Conservation (phyloP, 116 monocot species). For the Trichopus zeylanicus region DNA sequence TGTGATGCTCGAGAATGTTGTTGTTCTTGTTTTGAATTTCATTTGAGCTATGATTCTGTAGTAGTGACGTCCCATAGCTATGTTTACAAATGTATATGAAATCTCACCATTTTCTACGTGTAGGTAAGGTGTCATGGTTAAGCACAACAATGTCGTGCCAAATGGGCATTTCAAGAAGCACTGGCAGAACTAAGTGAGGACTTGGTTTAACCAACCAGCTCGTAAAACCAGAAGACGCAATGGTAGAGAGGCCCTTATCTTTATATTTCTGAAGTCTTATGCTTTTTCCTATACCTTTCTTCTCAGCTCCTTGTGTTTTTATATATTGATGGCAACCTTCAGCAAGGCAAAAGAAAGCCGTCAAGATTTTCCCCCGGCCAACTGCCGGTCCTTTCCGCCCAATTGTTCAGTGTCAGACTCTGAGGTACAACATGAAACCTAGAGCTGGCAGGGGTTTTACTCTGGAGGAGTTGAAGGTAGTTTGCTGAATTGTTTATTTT, state of each 20-base stretch:
- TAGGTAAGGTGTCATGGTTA: constrained; percentile 12
- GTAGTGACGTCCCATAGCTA: no score
- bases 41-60: no score
- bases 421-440: constrained; percentile 42
- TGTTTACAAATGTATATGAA: no score
- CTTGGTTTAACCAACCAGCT: constrained; percentile 46
- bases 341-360: constrained; percentile 38
- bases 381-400: constrained; percentile 30
- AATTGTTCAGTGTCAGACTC: constrained; percentile 34
- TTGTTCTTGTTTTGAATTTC: no score
- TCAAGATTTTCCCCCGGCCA: constrained; percentile 36
- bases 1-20: no score
- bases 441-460: constrained; percentile 31
- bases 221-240: constrained; percentile 32
- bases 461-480: constrained; percentile 35
- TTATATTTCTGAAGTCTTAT: neutral
- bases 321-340: neutral
- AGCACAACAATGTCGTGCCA: constrained; percentile 28
- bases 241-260: constrained; percentile 3
- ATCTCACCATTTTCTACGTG: no score
- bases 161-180: constrained; percentile 29
- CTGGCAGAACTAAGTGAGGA: constrained; percentile 25
- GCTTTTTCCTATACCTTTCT: neutral
- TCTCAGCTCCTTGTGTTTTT: neutral
- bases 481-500: neutral